Evolutionary conservation across 2,329 filamentous ascomycete genomes (phyloP).

Genomic region (Venturia pyrina): DNA sequence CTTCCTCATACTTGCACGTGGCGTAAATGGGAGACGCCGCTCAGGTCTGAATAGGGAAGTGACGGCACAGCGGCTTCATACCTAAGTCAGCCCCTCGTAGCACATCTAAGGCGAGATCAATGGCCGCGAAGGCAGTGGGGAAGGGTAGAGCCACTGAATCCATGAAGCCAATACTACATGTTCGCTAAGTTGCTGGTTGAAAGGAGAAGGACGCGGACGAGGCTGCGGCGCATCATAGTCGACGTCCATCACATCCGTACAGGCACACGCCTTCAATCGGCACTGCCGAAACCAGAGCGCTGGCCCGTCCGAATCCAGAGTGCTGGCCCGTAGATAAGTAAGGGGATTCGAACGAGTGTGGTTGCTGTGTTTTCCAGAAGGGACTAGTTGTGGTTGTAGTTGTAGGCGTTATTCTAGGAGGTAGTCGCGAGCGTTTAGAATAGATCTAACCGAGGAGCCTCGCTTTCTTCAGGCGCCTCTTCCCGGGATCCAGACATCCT

Average conservation of each 20-base stretch:
- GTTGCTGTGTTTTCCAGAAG: no score
- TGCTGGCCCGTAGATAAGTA: no score
- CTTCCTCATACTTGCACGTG: background rate
- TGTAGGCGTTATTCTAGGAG: no score
- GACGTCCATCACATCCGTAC: background rate
- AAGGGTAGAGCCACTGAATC: no score
- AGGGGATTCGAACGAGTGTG: no score
- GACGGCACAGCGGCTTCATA: no score
- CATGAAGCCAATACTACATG: no score
- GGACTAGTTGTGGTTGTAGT: no score
- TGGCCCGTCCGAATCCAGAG: no score
- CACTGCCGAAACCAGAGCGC: background rate
- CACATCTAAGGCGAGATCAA: no score
- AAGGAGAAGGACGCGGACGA: background rate
- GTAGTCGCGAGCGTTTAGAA: background rate
- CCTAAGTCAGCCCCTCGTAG: no score
- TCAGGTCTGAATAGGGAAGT: background rate
- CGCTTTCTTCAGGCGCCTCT: background rate
- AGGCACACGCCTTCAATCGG: background rate
- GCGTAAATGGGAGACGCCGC: background rate
- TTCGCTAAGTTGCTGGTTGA: background rate
- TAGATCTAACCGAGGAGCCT: background rate
- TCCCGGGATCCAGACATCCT: background rate
- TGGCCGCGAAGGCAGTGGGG: no score
- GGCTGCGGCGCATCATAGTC: background rate